phyloP scores from a whole-genome alignment of 495 filamentous ascomycete genomes.

The Penicillium paxilli region DNA sequence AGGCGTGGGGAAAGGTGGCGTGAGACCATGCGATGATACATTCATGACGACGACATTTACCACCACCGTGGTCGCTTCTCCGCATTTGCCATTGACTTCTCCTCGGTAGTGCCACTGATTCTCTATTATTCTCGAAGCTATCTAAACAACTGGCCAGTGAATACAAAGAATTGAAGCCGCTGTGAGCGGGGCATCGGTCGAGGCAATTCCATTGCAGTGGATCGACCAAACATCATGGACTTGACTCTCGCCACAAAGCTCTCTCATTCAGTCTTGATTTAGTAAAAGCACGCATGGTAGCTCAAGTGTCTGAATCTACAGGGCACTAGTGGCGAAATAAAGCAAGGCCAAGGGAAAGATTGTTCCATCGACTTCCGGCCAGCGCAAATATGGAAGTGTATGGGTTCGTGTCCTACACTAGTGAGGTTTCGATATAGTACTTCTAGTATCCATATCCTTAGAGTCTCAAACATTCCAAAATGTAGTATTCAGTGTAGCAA shows the following conservation, averaged over 20 bases:
- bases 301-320: too few relatives aligned
- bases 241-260: conserved; percentile 7
- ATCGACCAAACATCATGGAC: neutral
- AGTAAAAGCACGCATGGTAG: neutral
- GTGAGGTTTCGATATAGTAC: too few relatives aligned
- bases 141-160: conserved; percentile 6
- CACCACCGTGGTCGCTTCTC: conserved; percentile 20
- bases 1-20: conserved; percentile 15
- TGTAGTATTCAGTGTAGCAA: too few relatives aligned
- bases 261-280: neutral
- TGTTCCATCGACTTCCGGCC: neutral
- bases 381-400: too few relatives aligned
- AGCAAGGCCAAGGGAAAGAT: neutral
- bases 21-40: conserved; percentile 15
- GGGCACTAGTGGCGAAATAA: neutral
- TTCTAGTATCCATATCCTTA: too few relatives aligned
- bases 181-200: neutral
- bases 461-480: too few relatives aligned
- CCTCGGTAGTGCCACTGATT: conserved; percentile 16
- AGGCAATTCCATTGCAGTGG: neutral
- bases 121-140: conserved; percentile 8
- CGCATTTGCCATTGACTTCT: conserved; percentile 13
- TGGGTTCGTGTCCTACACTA: too few relatives aligned
- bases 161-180: neutral
- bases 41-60: conserved; percentile 29